Conservation (phyloP, 768 basidiomycete species). For the Pleurotus pulmonarius region DNA sequence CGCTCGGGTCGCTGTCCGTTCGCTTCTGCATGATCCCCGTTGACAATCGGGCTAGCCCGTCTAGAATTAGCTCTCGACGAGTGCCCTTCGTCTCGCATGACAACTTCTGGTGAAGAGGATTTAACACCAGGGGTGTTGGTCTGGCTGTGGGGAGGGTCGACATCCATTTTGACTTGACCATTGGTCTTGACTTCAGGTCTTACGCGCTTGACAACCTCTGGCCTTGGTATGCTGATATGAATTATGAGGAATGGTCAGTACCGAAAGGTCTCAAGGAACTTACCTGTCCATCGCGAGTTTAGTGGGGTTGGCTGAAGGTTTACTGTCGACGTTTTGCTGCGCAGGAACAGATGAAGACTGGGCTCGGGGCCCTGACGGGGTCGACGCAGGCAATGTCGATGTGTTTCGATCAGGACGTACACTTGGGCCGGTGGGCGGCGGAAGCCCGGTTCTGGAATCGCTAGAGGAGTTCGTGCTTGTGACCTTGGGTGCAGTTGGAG, state of each 20-base stretch:
- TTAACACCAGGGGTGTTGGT: not conserved
- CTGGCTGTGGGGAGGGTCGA: constrained; percentile 11
- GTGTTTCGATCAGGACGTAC: constrained; percentile 35
- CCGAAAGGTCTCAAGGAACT: constrained; percentile 8
- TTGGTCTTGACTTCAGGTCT: constrained; percentile 34
- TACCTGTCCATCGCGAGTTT: constrained; percentile 71
- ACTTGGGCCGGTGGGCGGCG: constrained; percentile 37
- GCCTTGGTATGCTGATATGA: constrained; percentile 61
- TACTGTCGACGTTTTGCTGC: constrained; percentile 30
- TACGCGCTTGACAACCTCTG: constrained; percentile 73
- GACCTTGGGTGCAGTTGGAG: not conserved
- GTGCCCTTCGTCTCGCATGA: not conserved
- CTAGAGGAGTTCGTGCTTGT: not conserved
- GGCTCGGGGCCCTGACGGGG: constrained; percentile 36
- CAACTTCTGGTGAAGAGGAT: not conserved
- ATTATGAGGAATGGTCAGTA: not conserved
- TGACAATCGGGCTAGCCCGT: not conserved
- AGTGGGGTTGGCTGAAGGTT: constrained; percentile 31
- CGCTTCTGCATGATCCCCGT: not conserved
- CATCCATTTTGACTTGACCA: constrained; percentile 28
- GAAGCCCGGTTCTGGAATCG: constrained; percentile 25
- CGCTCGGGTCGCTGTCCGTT: not conserved
- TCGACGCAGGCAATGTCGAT: constrained; percentile 25
- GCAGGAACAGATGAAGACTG: constrained; percentile 35
- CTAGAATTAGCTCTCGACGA: not conserved